A percentile compares a stretch with the other conserved stretches of the same genome.
Conservation (phyloP, 225 moss, liverwort and hornwort genomes). For the Anthoceros angustus region DNA sequence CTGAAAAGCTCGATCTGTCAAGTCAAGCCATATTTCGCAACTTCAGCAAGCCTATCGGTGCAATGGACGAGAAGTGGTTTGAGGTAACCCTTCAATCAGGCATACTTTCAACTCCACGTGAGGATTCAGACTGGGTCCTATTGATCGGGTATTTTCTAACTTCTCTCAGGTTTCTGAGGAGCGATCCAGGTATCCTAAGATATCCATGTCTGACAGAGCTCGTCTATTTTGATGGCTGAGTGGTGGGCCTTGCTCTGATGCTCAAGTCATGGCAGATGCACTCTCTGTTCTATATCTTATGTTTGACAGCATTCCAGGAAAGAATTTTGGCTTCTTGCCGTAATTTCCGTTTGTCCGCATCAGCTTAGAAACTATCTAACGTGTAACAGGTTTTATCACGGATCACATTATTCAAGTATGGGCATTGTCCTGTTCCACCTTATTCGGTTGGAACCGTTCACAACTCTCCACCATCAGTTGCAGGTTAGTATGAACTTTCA, state of each 20-base stretch:
- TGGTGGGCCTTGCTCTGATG: no score
- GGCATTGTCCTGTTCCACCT: conserved; percentile 26
- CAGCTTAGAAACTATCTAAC: not conserved
- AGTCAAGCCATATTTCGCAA: conserved; percentile 40
- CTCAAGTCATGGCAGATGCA: no score
- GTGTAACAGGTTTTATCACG: conserved; percentile 23
- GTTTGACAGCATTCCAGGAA: no score
- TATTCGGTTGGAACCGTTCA: conserved; percentile 29
- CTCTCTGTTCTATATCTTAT: no score
- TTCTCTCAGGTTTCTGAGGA: conserved; percentile 43
- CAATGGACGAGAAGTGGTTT: conserved; percentile 46
- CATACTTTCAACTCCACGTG: not conserved
- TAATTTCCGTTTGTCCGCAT: no score
- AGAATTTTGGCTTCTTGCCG: no score
- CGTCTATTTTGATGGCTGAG: not conserved
- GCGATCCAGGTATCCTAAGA: conserved; percentile 62
- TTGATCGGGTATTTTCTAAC: no score
- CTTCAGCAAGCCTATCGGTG: conserved; percentile 65
- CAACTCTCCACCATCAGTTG: conserved; percentile 24
- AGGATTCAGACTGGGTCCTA: not conserved
- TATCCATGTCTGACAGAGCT: conserved; percentile 33
- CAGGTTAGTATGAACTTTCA: conserved; percentile 10
- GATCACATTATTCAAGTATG: conserved; percentile 37
- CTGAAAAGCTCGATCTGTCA: conserved; percentile 47
- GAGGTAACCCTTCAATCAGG: conserved; percentile 24